Evolutionary conservation across 495 filamentous ascomycete species (phyloP), one percentile per base, ranked within the genome.

Genomic region (Diplogelasinospora grovesii): DNA sequence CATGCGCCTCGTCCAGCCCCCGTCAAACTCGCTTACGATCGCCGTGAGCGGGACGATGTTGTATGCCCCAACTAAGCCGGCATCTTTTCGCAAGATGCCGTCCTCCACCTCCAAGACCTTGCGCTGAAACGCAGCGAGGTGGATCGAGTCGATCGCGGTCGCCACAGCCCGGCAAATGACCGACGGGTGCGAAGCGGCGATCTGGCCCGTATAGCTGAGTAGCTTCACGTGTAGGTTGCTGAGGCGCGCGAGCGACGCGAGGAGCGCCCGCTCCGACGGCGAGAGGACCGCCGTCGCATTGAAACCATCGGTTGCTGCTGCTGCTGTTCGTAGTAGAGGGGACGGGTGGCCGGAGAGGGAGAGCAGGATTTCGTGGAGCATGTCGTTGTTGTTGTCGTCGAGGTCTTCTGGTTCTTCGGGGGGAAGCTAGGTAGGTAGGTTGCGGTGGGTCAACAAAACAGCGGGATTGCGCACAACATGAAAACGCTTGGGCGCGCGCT

Each of bases 311-410:
- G 68, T 49, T 31, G 50, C 28, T 15, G 64, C 45, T 48, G 53
- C 39, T 37, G 63, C 47, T 47, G 69, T 40, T 44, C 66, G 65
- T 65, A 96, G 83, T 51, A 96, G 78, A 31, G 88, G 80, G 39
- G 90, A 96, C 19, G 86, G 82, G 65, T 95, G 86, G 37, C 90
- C 90, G 48, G 88, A 92, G 60, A 98, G 82, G 56, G 86, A 86
- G 58, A 98, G 82, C 51, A 98, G 76, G 64, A 98, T 82, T 68
- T 98, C 92, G 71, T 97, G 90, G 56, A 97, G 83, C 90, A 97
- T 97, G 63, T 59, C 72, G 50, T 22, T 24, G 41, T 19, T 23
- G 36, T 28, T 10, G 24, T 36, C 28, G 37, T 8, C 35, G n/a
- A 20, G 33, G 33, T 9, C 10, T 9, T 24, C 29, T 38, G 34